Evolutionary conservation across 768 basidiomycete species (phyloP), one percentile per base, ranked within the genome.

Genomic region (Artomyces pyxidatus): DNA sequence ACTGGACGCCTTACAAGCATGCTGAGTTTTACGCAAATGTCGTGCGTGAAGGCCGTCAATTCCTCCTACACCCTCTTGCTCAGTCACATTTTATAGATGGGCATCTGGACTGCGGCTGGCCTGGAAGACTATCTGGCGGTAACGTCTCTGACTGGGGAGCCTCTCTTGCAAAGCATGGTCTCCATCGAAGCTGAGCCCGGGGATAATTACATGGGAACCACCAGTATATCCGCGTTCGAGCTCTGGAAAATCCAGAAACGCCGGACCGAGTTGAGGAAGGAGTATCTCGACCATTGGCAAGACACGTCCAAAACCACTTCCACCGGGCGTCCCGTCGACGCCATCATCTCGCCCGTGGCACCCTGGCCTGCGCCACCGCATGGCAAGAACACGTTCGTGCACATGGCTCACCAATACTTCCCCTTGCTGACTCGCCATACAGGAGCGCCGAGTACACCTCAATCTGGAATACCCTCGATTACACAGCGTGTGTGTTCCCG

Each of bases 301-400:
- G 65, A 64, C 9, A 77, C 77, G 2, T 63, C 42, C n/a, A 49
- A 30, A 3, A 47, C 47, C 27, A 79, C 78, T 14, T 65, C 65
- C 6, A 80, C 75, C 0, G 74, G 72, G 9, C 61, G 77, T 27
- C 75, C 77, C 0, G 67, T 79, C 4, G 78, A 80, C 53, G 75
- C 71, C 2, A 69, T 80, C 58, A 73, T 80, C 46, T 67, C 65
- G 8, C 72, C 78, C 14, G 69, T 61, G 0, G 69, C 67, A 3
- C 66, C 71, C 6, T 72, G 68, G 54, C 58, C 70, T 3, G 70
- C 76, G 1, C 64, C 66, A 37, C 76, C 71, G 7, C 75, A 76
- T 47, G 74, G 72, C 2, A 60, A 65, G 40, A 67, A 71, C 49
- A 63, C 56, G 73, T 71, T 42, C 51, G 68, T 61, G 1, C 40